Conservation (phyloP, 805 yeast species). For the Yamadazyma sp. region DNA sequence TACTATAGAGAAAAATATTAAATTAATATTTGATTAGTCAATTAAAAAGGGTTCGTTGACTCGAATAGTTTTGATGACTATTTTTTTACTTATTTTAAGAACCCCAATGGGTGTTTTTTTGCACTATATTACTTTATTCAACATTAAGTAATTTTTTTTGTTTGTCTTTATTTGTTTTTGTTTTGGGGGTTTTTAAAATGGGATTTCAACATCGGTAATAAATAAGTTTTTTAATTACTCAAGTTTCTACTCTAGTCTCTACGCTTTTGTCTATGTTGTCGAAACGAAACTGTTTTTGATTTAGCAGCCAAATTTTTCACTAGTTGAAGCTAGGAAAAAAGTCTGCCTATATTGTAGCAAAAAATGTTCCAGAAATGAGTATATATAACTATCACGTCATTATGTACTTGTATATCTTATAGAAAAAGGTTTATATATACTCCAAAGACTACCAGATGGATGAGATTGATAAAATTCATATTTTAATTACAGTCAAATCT, state of each 20-base stretch:
- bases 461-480: no score
- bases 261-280: not conserved
- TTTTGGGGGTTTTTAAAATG: slow-evolving; percentile 36
- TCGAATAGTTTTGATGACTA: not conserved
- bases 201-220: slow-evolving; percentile 50
- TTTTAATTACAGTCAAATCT: slow-evolving; percentile 2
- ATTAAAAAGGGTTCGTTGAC: slow-evolving; percentile 1
- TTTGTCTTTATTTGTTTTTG: slow-evolving; percentile 12
- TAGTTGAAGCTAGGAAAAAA: no score
- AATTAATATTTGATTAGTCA: slow-evolving; percentile 14
- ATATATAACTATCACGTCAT: no score
- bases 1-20: slow-evolving; percentile 58
- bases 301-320: no score
- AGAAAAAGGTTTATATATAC: no score
- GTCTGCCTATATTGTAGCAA: no score
- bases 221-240: slow-evolving; percentile 6
- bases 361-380: no score
- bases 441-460: no score
- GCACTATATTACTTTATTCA: slow-evolving; percentile 45
- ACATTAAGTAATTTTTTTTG: slow-evolving; percentile 41
- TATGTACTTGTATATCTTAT: no score
- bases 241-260: no score
- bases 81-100: slow-evolving; percentile 9
- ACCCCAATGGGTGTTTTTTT: slow-evolving; percentile 15
- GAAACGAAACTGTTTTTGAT: not conserved